Percentiles rank a stretch among this genome's conserved stretches.
phyloP scores from a whole-genome alignment of 2,329 filamentous ascomycete species.

The Huntiella bhutanensis region DNA sequence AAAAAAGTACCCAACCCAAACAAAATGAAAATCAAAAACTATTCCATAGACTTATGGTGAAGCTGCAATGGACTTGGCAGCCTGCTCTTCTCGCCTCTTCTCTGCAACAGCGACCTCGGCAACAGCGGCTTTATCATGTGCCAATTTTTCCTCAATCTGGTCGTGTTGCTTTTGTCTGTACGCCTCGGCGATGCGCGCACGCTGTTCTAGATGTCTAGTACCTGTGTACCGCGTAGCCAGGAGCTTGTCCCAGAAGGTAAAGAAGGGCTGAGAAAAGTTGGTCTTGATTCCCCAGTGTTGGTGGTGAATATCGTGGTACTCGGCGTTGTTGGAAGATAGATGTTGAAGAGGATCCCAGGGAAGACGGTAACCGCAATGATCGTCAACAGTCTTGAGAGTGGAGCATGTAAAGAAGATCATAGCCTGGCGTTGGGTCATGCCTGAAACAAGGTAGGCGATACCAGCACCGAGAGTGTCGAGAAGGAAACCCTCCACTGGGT shows the following conservation, averaged over 20 bases:
- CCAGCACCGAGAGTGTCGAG: constrained; percentile 80
- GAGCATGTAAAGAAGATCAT: constrained; percentile 80
- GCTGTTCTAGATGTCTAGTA: constrained; percentile 22
- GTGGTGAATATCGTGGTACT: constrained; percentile 95
- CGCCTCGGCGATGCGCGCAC: constrained; percentile 5
- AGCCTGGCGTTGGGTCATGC: constrained; percentile 70
- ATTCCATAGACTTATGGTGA: too few relatives aligned
- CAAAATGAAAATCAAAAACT: neutral
- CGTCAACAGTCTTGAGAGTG: constrained; percentile 90
- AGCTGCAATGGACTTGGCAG: neutral
- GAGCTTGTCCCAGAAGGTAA: constrained; percentile 82
- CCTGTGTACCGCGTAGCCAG: constrained; percentile 72
- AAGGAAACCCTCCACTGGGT: constrained; percentile 82
- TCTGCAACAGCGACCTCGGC: neutral
- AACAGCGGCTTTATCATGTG: constrained; percentile 2
- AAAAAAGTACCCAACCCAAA: neutral
- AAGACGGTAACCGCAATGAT: constrained; percentile 91
- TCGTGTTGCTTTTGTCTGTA: constrained; percentile 3
- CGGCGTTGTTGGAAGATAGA: constrained; percentile 84
- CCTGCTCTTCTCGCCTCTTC: constrained; percentile 1
- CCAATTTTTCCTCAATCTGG: neutral
- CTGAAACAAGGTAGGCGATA: constrained; percentile 59
- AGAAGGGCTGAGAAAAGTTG: constrained; percentile 80
- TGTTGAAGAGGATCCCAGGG: constrained; percentile 89
- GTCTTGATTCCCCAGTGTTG: constrained; percentile 98